Evolutionary conservation across 1,284 basidiomycete species (phyloP).

Genomic region (Marasmius sp.): DNA sequence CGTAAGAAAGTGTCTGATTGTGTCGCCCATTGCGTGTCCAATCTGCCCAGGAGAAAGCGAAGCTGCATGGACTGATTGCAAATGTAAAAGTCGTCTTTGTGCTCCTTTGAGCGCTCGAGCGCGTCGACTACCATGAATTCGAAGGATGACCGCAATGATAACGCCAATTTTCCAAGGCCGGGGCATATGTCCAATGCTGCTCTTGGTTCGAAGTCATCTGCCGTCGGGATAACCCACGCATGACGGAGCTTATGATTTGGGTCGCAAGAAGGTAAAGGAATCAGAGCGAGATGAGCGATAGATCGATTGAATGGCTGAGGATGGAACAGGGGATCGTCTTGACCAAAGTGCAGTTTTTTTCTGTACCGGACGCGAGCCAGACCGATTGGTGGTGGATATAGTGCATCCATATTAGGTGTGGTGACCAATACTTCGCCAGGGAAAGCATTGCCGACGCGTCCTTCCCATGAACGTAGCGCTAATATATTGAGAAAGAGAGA

Average conservation of each 20-base stretch:
- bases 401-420: background rate
- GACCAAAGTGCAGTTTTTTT: background rate
- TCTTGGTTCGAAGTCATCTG: background rate
- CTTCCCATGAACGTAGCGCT: too few relatives aligned
- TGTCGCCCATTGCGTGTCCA: background rate
- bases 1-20: background rate
- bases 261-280: background rate
- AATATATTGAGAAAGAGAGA: too few relatives aligned
- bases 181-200: background rate
- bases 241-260: background rate
- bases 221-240: background rate
- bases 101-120: background rate
- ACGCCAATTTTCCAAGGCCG: background rate
- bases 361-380: background rate
- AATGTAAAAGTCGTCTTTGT: background rate
- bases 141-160: background rate
- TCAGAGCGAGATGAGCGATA: background rate
- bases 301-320: background rate
- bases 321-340: background rate
- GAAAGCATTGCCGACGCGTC: background rate
- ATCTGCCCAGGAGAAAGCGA: background rate
- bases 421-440: background rate
- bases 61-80: background rate
- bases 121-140: background rate
- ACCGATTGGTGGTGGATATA: background rate